Percentiles rank a stretch among this genome's conserved stretches.
phyloP scores from a whole-genome alignment of 139 green algal species.

The Chlamydomonas incerta region DNA sequence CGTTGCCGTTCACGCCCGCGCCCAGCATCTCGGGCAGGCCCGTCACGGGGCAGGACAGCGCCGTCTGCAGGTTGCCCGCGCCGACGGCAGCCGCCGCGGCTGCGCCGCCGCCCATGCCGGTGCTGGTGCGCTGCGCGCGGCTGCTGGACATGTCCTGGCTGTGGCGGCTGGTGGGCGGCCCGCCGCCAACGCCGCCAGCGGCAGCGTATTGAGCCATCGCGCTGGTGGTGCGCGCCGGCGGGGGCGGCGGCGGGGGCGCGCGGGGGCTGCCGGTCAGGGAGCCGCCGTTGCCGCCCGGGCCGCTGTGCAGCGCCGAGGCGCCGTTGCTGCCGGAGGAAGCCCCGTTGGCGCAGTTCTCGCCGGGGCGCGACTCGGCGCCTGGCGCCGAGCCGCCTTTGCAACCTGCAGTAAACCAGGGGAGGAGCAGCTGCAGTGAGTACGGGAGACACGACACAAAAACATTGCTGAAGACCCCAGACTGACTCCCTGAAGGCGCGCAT shows the following conservation, averaged over 20 bases:
- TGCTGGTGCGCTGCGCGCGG: no score
- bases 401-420: no score
- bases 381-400: not conserved
- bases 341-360: no score
- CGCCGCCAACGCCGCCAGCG: not conserved
- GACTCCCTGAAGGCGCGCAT: no score
- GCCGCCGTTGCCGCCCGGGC: not conserved
- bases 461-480: no score
- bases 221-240: not conserved
- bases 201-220: not conserved
- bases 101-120: not conserved
- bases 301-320: no score
- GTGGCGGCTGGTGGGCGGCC: not conserved
- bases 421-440: not conserved
- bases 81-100: not conserved
- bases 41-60: constrained; percentile 9
- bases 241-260: constrained; percentile 9
- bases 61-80: not conserved
- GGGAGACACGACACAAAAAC: no score
- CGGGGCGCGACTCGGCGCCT: no score
- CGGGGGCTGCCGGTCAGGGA: not conserved
- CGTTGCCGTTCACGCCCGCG: not conserved
- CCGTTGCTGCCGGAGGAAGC: no score
- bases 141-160: constrained; percentile 1
- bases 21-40: not conserved